phyloP scores from a whole-genome alignment of 352 stramenopile genomes.

The Phytopythium aichiense region DNA sequence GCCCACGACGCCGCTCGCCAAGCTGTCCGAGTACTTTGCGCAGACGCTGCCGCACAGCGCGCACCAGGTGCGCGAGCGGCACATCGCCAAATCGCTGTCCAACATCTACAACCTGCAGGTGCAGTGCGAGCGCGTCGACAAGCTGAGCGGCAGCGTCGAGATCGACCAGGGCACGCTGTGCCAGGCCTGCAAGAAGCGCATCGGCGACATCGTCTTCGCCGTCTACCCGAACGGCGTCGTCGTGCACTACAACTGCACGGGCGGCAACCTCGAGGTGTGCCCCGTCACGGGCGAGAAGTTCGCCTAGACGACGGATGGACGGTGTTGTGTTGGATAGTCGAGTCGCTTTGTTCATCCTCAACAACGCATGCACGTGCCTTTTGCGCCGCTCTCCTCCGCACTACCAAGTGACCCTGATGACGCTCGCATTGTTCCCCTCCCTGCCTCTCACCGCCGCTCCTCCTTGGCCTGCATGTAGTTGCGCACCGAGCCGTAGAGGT shows the following conservation, averaged over 20 bases:
- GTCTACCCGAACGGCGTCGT: slow-evolving; percentile 85
- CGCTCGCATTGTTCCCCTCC: too few relatives aligned
- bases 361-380: neutral
- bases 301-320: slow-evolving; percentile 19
- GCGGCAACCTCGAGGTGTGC: slow-evolving; percentile 76
- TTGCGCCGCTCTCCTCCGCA: too few relatives aligned
- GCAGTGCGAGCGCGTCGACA: slow-evolving; percentile 81
- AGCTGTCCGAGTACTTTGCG: slow-evolving; percentile 83
- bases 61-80: slow-evolving; percentile 79
- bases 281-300: slow-evolving; percentile 82
- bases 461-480: slow-evolving; percentile 24
- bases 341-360: neutral
- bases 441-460: slow-evolving; percentile 3
- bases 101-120: slow-evolving; percentile 90
- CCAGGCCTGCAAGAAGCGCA: slow-evolving; percentile 82
- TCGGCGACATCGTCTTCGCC: slow-evolving; percentile 85
- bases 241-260: slow-evolving; percentile 88
- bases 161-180: slow-evolving; percentile 79
- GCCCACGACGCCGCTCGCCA: slow-evolving; percentile 61
- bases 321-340: too few relatives aligned
- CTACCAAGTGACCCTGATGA: too few relatives aligned
- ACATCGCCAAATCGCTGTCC: slow-evolving; percentile 75
- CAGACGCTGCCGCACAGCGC: slow-evolving; percentile 74
- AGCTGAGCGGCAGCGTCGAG: slow-evolving; percentile 72
- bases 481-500: slow-evolving; percentile 28